Evolutionary conservation across 345 rosid species (phyloP), one percentile per base, ranked within the genome.

Genomic region (Dipteronia dyeriana): DNA sequence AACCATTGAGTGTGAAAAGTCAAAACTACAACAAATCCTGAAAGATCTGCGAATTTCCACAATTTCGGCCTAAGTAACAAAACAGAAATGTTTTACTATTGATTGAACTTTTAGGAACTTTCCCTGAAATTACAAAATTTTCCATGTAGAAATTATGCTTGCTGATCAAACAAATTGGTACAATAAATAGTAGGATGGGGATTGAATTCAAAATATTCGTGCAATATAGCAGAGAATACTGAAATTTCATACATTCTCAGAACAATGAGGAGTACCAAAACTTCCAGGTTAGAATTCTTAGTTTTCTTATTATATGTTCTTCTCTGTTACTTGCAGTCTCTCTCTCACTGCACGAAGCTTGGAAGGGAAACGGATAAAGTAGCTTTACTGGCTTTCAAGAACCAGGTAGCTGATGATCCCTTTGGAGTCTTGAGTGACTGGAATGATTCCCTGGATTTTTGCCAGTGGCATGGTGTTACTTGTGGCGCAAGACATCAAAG

Each of bases 381-480:
- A 3, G 83, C 86, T 51, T 71, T 83, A 59, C 51, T 60, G 20
- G 69, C 72, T 1, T 75, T 80, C 76, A 80, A 80, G 41, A 70
- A 23, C 23, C 63, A 59, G 64, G 54, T 74, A 20, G 14, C 12
- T 14, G 19, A 17, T 0, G 73, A 78, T 38, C 83, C 64, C 0
- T 70, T 56, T 51, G 81, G 79, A 60, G 41, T 66, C 13, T 66
- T 78, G 57, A 39, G 20, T 12, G n/a, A 45, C 13, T 83, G 86
- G 83, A 78, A 83, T 53, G 75, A 77, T 68, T 77, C 83, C 3
- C 9, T 70, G 22, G 60, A 64, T 19, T 76, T 73, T 66, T 79
- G 77, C 70, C 75, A 2, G 6, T 83, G 85, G 85, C 20, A 39
- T 11, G 86, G 86, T 2, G 76, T 84, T 11, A 26, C 47, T 45